A percentile compares a stretch with the other conserved stretches of the same genome.
phyloP scores from a whole-genome alignment of 2,329 filamentous ascomycete species.

The Tolypocladium sp. region DNA sequence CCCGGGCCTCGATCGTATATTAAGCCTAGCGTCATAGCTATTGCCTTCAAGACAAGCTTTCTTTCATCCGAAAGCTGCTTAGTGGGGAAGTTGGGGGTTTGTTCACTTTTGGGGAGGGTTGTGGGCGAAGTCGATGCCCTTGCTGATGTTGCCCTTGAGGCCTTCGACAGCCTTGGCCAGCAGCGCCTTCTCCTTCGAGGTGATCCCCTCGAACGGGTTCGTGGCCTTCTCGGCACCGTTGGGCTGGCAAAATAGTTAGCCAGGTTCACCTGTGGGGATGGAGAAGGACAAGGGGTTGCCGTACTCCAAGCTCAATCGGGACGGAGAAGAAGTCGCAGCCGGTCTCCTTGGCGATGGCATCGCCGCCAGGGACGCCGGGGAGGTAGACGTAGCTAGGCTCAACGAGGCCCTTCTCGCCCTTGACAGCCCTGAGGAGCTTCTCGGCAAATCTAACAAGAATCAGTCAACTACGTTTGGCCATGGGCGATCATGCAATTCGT shows the following conservation, averaged over 20 bases:
- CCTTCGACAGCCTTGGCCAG: constrained; percentile 67
- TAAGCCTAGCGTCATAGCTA: constrained; percentile 26
- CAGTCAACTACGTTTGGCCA: constrained; percentile 2
- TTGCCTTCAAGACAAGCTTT: constrained; percentile 16
- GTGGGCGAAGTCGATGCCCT: constrained; percentile 84
- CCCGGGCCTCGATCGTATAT: constrained; percentile 22
- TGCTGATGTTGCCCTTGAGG: constrained; percentile 86
- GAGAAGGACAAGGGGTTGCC: constrained; percentile 23
- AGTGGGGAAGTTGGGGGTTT: constrained; percentile 16
- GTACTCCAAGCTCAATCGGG: constrained; percentile 88
- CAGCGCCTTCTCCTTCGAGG: constrained; percentile 82
- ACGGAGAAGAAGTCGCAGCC: constrained; percentile 93
- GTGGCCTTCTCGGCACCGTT: constrained; percentile 78
- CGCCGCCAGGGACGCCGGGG: constrained; percentile 77
- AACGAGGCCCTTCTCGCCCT: constrained; percentile 85
- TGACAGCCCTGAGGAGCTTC: constrained; percentile 79
- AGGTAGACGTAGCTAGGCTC: constrained; percentile 97
- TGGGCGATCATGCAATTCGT: not conserved
- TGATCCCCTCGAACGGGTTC: constrained; percentile 69
- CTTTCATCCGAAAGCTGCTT: constrained; percentile 17
- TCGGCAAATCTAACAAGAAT: constrained; percentile 66
- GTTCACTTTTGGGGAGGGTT: constrained; percentile 82
- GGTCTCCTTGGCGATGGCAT: constrained; percentile 73
- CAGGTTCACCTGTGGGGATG: no score
- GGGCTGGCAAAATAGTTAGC: constrained; percentile 41